Base-by-base conservation (phyloP, 2,329 filamentous ascomycete genomes). In the Fusarium sp. region DNA sequence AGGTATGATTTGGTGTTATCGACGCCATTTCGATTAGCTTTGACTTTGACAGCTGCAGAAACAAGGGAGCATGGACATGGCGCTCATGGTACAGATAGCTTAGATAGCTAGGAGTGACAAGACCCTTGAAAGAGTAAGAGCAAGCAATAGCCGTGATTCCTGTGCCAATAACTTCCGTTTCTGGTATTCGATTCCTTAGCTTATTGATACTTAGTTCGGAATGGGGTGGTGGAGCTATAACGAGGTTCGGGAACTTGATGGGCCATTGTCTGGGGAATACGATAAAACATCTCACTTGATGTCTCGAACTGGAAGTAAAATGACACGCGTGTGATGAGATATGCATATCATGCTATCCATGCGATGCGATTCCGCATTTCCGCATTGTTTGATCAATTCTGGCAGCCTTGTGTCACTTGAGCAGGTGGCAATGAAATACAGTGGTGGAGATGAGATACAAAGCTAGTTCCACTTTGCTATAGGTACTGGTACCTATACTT, bases 121-220 rank as follows among this genome's bases (percentile, higher is more conserved):
- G 13, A 10, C 18, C 31, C 18, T 28, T 41, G 37, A 40, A 23
- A 16, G 26, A 38, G 20, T 18, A 26, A 23, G 23, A 28, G 46
- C 8, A 46, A 57, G 26, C 26, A 33, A 65, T 36, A 33, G 30
- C 57, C 38, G 31, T 41, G 28, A 34, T 50, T 51, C 28, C 31
- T 53, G 54, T 40, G 45, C 46, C 37, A 37, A 42, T 30, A 20
- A 45, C 15, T 66, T 58, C 63, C 54, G 8, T 30, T 51, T 59
- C 18, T 30, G 56, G 64, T 34, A 45, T 36, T 49, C 33, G 42
- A 54, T 52, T 49, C 63, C 63, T 70, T 68, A n/a, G 65, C 67
- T 56, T 51, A 46, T 45, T 10, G 16, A 16, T 52, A 16, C 68
- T 63, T 6, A 28, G 49, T 51, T 61, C 28, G 57, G 49, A 45